Evolutionary conservation across 805 yeast species (phyloP).

Genomic region (Middelhovenomyces tepae): DNA sequence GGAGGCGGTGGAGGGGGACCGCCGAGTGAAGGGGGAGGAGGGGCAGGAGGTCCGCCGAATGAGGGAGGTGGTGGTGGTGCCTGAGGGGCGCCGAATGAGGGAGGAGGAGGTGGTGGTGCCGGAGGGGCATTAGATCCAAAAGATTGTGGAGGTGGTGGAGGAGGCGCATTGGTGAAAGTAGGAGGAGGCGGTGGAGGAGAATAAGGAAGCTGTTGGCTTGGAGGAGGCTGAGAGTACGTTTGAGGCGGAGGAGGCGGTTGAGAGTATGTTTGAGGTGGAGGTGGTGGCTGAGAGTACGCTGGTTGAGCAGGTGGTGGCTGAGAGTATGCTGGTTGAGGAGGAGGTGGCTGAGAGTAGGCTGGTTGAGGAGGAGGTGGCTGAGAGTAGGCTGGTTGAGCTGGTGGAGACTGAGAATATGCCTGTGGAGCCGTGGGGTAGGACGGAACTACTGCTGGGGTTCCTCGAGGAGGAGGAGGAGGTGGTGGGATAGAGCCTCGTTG

Average conservation of each 20-base stretch:
- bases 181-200: conserved; percentile 18
- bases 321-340: conserved; percentile 20
- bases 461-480: conserved; percentile 13
- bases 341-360: conserved; percentile 11
- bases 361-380: conserved; percentile 11
- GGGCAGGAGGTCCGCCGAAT: conserved; percentile 23
- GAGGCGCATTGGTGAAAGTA: conserved; percentile 16
- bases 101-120: conserved; percentile 31
- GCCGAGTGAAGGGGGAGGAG: conserved; percentile 18
- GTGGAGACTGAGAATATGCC: conserved; percentile 17
- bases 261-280: conserved; percentile 16
- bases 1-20: conserved; percentile 27
- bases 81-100: conserved; percentile 20
- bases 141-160: conserved; percentile 23
- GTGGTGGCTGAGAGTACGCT: conserved; percentile 13
- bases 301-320: conserved; percentile 15
- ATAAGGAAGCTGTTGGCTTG: conserved; percentile 9
- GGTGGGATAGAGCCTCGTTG: conserved; percentile 11
- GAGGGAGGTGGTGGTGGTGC: conserved; percentile 25
- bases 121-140: conserved; percentile 17
- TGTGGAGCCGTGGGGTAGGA: conserved; percentile 15
- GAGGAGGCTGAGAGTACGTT: conserved; percentile 14
- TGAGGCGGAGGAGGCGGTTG: conserved; percentile 17
- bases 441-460: conserved; percentile 15
- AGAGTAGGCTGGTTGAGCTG: conserved; percentile 9